Base-by-base conservation (phyloP, 257 asterid species). In the Nicotiana attenuata region DNA sequence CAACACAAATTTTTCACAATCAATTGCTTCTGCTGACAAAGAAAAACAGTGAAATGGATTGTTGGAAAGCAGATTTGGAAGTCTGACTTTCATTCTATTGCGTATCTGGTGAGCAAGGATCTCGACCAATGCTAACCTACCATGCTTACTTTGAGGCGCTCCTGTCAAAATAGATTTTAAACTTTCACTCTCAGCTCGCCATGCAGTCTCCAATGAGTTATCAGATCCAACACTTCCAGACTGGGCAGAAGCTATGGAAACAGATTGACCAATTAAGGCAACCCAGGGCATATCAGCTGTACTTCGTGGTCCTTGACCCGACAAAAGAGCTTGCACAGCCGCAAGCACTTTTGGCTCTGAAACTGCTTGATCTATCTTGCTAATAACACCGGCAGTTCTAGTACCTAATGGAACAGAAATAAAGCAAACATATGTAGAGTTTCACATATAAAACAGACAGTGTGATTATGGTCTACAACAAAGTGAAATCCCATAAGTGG, bases 201-300 rank as follows among this genome's bases (percentile, higher is more conserved):
- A 93, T 78, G 99, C 99, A 85, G 97, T 89, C 90, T 95, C 98
- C 86, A 95, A 83, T 35, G 98, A 95, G 86, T 91, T 95, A 69
- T 95, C 99, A 81, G 91, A 83, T 63, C 97, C 97, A 85, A 55
- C 88, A 50, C 88, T 90, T 76, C 98, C 97, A 38, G 99, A 88
- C 87, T 93, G 98, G 52, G 97, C 89, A 85, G 99, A 91, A 69
- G 99, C 98, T 81, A 95, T 93, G 56, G 99, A 81, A 53, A 95
- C 98, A 1, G 99, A 95, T 83, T 95, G 99, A 78, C 99, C 99
- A 89, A 96, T 96, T 90, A 96, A 92, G 87, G 97, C 99, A 82
- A 96, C 99, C 98, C 98, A 96, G 1, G 97, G 97, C 81, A 96
- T 92, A 87, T 96, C 98, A 76, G 96, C 87, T 80, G 97, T 92